Percentiles rank a stretch among this genome's conserved stretches.
phyloP scores from a whole-genome alignment of 2,329 filamentous ascomycete genomes.

The Fusarium albosuccineum region DNA sequence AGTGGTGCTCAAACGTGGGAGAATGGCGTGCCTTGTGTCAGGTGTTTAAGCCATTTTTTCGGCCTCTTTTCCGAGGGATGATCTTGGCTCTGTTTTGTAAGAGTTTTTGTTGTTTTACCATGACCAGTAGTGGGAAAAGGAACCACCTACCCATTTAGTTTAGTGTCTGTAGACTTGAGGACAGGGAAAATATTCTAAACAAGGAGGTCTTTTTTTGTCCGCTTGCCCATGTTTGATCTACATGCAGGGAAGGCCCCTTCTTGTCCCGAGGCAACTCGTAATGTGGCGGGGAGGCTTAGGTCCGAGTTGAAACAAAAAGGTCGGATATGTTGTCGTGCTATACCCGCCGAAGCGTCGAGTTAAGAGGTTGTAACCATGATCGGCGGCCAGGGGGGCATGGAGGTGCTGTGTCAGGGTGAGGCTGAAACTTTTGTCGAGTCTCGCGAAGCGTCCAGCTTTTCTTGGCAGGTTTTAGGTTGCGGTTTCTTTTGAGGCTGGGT shows the following conservation, averaged over 20 bases:
- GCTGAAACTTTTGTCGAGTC: too few relatives aligned
- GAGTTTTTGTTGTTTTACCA: constrained; percentile 28
- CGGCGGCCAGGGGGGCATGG: too few relatives aligned
- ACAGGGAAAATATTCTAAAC: constrained; percentile 12
- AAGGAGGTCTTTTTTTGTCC: constrained; percentile 8
- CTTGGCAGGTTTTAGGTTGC: too few relatives aligned
- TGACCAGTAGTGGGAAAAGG: constrained; percentile 7
- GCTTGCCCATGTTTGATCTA: background rate
- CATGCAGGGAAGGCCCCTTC: too few relatives aligned
- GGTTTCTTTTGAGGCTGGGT: too few relatives aligned
- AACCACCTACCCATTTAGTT: background rate
- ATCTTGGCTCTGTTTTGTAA: constrained; percentile 29
- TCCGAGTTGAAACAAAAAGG: too few relatives aligned
- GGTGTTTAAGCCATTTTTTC: constrained; percentile 9
- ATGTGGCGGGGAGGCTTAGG: too few relatives aligned
- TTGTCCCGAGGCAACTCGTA: too few relatives aligned
- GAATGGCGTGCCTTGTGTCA: constrained; percentile 43
- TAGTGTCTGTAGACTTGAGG: constrained; percentile 22
- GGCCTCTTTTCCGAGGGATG: constrained; percentile 18
- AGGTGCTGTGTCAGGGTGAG: background rate
- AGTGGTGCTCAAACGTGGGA: constrained; percentile 40
- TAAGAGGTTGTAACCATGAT: too few relatives aligned
- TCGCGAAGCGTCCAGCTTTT: too few relatives aligned
- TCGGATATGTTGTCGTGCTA: too few relatives aligned
- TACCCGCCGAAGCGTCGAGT: too few relatives aligned